Base-by-base conservation (phyloP, 1,139 yeast genomes). In the Wickerhamomyces sp. region DNA sequence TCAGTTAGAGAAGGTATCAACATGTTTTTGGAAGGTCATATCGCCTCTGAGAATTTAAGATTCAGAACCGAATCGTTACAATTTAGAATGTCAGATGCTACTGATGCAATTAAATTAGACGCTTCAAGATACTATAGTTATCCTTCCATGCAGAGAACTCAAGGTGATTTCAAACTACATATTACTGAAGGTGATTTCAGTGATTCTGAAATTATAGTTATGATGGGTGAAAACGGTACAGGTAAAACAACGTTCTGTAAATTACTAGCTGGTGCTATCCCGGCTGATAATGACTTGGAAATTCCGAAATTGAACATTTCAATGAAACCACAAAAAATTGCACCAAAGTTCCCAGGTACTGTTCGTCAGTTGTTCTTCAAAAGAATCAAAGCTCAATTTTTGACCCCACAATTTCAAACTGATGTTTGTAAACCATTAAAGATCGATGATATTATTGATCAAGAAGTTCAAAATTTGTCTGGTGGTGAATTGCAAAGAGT, bases 401-500 rank as follows among this genome's bases (percentile, higher is more conserved):
- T 92, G 64, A 90, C 81, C 66, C 97, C 97, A 40, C 98, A 92
- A 69, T 92, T 92, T 72, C 97, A 92, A 70, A 86, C 97, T 41
- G 98, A 92, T 70, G 98, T 92, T 40, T 88, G 88, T 56, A 92
- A 92, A 69, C 98, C 98, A 42, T 76, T 92, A 63, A 84, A 74
- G 62, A 89, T 92, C 52, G 98, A 92, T 55, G 90, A 85, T 60
- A 87, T 92, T 54, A 82, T 92, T 51, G 98, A 92, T 65, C 96
- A 92, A 66, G 97, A 92, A 69, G 98, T 92, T 42, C 96, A 88
- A 72, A 88, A 89, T 54, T 73, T 92, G 66, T 90, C 97, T 39
- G 99, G 98, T 73, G 98, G 98, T 80, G 99, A 92, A 72, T 77
- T 92, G 72, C 98, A 92, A 73, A 85, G 99, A 75, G 98, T 94